Evolutionary conservation across 441 rosid genomes (phyloP).

Genomic region (Gossypium gossypioides): DNA sequence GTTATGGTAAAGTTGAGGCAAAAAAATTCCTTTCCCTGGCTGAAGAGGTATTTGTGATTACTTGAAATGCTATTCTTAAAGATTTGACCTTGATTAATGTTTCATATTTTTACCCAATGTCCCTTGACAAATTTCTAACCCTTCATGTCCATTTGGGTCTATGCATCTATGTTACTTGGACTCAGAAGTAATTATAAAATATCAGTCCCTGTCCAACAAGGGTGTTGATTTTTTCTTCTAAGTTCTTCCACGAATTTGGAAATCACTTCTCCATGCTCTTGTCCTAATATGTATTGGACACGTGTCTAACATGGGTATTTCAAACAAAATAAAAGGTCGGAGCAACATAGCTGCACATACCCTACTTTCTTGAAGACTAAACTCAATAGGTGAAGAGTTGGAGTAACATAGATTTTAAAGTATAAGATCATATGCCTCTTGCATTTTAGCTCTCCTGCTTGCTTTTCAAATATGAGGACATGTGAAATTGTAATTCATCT

Average conservation of each 20-base stretch:
- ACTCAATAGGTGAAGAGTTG: not conserved
- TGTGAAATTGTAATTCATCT: not conserved
- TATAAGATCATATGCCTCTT: not conserved
- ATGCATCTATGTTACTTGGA: too few relatives aligned
- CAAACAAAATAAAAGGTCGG: too few relatives aligned
- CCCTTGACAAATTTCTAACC: not conserved
- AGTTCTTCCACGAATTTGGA: too few relatives aligned
- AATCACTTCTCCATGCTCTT: too few relatives aligned
- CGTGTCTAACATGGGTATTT: too few relatives aligned
- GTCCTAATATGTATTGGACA: too few relatives aligned
- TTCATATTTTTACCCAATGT: not conserved
- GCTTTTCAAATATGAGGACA: not conserved
- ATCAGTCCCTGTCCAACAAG: too few relatives aligned
- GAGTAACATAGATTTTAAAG: not conserved
- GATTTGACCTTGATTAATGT: not conserved
- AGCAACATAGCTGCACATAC: not conserved
- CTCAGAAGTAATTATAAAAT: too few relatives aligned
- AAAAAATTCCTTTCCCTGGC: slow-evolving; percentile 71
- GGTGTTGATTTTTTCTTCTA: too few relatives aligned
- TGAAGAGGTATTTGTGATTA: slow-evolving; percentile 57
- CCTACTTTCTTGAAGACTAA: not conserved
- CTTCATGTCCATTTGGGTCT: not conserved
- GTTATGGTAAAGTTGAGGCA: slow-evolving; percentile 60
- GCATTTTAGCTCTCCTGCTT: not conserved
- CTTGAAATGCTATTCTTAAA: not conserved